A percentile compares a stretch with the other conserved stretches of the same genome.
Evolutionary conservation across 2,329 filamentous ascomycete species (phyloP).

Genomic region (Fusarium sulawesiense): DNA sequence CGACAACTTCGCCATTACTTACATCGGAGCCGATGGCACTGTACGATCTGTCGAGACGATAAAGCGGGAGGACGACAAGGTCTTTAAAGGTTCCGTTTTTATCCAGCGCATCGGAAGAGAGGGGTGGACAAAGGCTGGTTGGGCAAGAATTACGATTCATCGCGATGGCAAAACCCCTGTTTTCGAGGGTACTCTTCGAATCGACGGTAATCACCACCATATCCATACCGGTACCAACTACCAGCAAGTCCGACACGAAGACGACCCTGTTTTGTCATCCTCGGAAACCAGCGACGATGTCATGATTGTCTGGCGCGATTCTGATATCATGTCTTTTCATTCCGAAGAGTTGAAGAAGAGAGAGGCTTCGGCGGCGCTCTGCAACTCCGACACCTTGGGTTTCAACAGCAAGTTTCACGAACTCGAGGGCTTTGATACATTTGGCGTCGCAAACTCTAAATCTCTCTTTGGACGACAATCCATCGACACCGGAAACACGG

Average conservation of each 20-base stretch:
- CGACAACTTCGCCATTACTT: constrained; percentile 78
- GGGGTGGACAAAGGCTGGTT: constrained; percentile 84
- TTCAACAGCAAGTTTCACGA: constrained; percentile 80
- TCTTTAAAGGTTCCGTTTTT: constrained; percentile 86
- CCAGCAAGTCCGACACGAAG: constrained; percentile 73
- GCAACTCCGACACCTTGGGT: constrained; percentile 77
- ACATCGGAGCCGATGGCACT: constrained; percentile 77
- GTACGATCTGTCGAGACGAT: constrained; percentile 75
- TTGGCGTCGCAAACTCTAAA: constrained; percentile 70
- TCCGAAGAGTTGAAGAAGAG: constrained; percentile 75
- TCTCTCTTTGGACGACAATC: constrained; percentile 79
- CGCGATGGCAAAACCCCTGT: constrained; percentile 81
- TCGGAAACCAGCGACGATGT: constrained; percentile 70
- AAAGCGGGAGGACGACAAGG: constrained; percentile 77
- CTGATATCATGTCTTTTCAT: constrained; percentile 72
- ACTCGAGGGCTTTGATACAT: constrained; percentile 61
- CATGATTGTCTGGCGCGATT: constrained; percentile 94
- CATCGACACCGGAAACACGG: constrained; percentile 71
- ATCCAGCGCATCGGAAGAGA: constrained; percentile 68
- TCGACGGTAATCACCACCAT: constrained; percentile 87
- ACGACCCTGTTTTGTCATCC: constrained; percentile 74
- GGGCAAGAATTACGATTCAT: constrained; percentile 83
- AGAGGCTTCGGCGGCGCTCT: constrained; percentile 62
- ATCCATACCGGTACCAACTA: constrained; percentile 82
- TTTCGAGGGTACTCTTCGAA: constrained; percentile 89